These are phyloP conservation scores for Phytophthora citricola DNA, from an alignment of 352 stramenopile genomes.

Conservation along the genomic window DNA sequence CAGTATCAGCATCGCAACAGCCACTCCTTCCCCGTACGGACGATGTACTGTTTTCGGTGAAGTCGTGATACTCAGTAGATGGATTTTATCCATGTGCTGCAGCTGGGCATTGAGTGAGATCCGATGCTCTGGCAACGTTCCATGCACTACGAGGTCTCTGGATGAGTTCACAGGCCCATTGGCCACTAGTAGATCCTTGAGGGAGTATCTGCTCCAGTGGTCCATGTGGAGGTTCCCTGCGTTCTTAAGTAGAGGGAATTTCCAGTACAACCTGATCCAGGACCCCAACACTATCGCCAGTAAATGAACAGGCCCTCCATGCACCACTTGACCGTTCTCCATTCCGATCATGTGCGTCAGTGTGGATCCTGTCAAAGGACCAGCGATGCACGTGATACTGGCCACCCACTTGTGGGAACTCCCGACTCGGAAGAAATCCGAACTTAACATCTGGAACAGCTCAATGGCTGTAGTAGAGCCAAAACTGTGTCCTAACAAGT, in stretches of 20 bases:
- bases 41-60: constrained; percentile 54
- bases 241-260: constrained; percentile 50
- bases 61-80: constrained; percentile 78
- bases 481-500: constrained; percentile 70
- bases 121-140: constrained; percentile 52
- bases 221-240: constrained; percentile 63
- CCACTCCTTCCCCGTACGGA: constrained; percentile 36
- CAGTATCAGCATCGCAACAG: constrained; percentile 26
- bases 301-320: constrained; percentile 44
- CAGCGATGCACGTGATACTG: constrained; percentile 68
- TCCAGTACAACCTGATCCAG: constrained; percentile 51
- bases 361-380: constrained; percentile 61
- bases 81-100: constrained; percentile 64
- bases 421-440: constrained; percentile 63
- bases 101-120: constrained; percentile 59
- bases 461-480: constrained; percentile 74
- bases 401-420: constrained; percentile 60
- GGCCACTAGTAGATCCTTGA: constrained; percentile 41
- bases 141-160: constrained; percentile 54
- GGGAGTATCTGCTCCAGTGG: constrained; percentile 54
- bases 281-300: constrained; percentile 43
- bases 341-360: constrained; percentile 62
- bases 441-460: constrained; percentile 66
- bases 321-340: constrained; percentile 41
- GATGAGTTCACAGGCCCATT: constrained; percentile 47